These are phyloP conservation scores for Fomitopsis schrenkii DNA, from an alignment of 1,284 basidiomycete species.

Conservation along the genomic window DNA sequence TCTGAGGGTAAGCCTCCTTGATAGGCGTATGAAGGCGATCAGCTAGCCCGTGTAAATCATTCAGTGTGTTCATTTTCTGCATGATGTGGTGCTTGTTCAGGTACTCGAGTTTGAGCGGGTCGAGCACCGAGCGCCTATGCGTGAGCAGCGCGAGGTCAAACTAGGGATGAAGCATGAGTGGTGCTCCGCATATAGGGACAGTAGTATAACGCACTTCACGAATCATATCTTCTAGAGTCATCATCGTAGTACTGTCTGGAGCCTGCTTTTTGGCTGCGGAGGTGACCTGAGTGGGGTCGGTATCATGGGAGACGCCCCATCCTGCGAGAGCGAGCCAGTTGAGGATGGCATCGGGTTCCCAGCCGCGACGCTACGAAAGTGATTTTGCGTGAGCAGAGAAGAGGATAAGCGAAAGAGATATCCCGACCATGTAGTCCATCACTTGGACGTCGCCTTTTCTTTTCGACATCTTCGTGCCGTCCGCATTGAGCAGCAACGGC, in stretches of 20 bases:
- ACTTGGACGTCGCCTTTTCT: constrained; percentile 88
- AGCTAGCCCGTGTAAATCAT: constrained; percentile 45
- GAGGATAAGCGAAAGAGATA: neutral
- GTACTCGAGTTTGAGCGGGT: constrained; percentile 67
- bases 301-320: constrained; percentile 66
- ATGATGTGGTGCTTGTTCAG: constrained; percentile 78
- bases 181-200: neutral
- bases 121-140: constrained; percentile 71
- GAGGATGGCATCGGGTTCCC: constrained; percentile 86
- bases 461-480: constrained; percentile 95
- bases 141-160: constrained; percentile 72
- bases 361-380: constrained; percentile 57
- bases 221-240: constrained; percentile 65
- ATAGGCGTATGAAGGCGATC: constrained; percentile 43
- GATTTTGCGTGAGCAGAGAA: neutral
- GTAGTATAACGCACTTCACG: constrained; percentile 38
- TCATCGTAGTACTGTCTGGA: constrained; percentile 62
- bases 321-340: constrained; percentile 95
- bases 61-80: constrained; percentile 37
- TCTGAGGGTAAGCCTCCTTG: constrained; percentile 43
- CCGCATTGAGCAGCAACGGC: constrained; percentile 85
- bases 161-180: constrained; percentile 27
- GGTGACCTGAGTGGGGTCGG: constrained; percentile 21
- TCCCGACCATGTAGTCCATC: constrained; percentile 75
- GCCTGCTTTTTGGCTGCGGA: constrained; percentile 29